Conservation (phyloP, 1,139 yeast species). For the Geotrichum aggregatum region DNA sequence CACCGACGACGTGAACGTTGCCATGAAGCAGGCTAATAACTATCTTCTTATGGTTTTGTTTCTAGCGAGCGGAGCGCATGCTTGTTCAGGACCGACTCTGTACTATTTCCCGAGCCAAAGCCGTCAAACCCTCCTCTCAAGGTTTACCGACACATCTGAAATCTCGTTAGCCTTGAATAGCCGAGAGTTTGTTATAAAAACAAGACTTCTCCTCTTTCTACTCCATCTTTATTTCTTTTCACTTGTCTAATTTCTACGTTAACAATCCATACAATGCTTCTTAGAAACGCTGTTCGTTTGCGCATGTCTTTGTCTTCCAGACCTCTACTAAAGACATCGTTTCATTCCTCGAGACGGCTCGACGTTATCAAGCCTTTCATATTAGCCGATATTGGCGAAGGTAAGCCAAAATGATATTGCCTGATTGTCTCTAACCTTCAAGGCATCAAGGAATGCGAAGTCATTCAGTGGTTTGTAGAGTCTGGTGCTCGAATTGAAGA, state of each 20-base stretch:
- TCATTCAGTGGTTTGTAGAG: constrained; percentile 40
- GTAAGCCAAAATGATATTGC: constrained; percentile 17
- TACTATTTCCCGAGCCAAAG: too few species aligned
- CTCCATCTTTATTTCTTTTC: not conserved
- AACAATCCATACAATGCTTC: not conserved
- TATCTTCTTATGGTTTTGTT: too few species aligned
- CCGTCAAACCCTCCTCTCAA: too few species aligned
- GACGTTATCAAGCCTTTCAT: constrained; percentile 31
- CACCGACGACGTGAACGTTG: too few species aligned
- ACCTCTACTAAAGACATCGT: not conserved
- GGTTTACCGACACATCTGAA: too few species aligned
- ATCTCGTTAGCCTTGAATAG: too few species aligned
- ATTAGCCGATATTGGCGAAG: constrained; percentile 41
- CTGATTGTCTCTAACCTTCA: not conserved
- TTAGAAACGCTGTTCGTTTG: not conserved
- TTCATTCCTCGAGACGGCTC: constrained; percentile 9
- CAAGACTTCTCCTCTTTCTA: not conserved
- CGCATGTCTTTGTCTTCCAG: constrained; percentile 2
- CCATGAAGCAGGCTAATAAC: too few species aligned
- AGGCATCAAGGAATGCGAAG: constrained; percentile 39
- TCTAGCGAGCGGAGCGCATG: too few species aligned
- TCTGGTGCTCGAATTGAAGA: constrained; percentile 39
- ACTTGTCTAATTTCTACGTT: not conserved
- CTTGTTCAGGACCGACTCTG: too few species aligned
- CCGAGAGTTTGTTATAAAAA: not conserved